Percentiles rank a stretch among this genome's conserved stretches.
phyloP scores from a whole-genome alignment of 1,139 yeast species.

The Saccharomycopsis hybrid region DNA sequence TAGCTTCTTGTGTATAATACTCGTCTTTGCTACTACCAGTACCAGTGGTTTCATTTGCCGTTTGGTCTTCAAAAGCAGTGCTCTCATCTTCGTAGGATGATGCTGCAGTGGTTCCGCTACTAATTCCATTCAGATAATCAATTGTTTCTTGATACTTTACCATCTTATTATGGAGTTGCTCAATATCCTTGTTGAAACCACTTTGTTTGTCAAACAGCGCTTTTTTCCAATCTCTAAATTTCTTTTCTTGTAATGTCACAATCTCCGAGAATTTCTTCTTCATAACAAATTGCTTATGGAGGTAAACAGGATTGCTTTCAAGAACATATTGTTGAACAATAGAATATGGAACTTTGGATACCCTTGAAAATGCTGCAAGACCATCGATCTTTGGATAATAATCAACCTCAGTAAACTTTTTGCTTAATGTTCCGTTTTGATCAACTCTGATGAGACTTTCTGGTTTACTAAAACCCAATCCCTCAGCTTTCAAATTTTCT shows the following conservation, averaged over 20 bases:
- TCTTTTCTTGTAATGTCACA: conserved; percentile 47
- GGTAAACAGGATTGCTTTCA: conserved; percentile 43
- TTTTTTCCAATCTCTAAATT: conserved; percentile 61
- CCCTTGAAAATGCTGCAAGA: conserved; percentile 31
- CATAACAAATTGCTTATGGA: conserved; percentile 39
- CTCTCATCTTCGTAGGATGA: no score
- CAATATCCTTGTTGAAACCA: conserved; percentile 50
- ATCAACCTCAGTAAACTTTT: conserved; percentile 28
- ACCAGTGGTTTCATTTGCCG: no score
- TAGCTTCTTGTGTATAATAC: background rate
- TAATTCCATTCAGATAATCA: conserved; percentile 19
- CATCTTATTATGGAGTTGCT: conserved; percentile 34
- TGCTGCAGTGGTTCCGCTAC: conserved; percentile 1
- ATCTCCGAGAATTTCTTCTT: conserved; percentile 43
- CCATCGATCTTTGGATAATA: conserved; percentile 26
- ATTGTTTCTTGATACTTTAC: conserved; percentile 36
- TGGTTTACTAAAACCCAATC: conserved; percentile 23
- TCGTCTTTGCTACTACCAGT: no score
- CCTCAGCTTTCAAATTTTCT: conserved; percentile 20
- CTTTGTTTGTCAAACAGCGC: conserved; percentile 52
- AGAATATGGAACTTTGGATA: conserved; percentile 35
- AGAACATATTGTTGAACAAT: conserved; percentile 35
- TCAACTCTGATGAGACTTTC: conserved; percentile 22
- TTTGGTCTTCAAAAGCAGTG: no score
- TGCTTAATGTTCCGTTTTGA: conserved; percentile 24